Evolutionary conservation across 2,329 filamentous ascomycete species (phyloP).

Genomic region (Conoideocrella luteorostrata): DNA sequence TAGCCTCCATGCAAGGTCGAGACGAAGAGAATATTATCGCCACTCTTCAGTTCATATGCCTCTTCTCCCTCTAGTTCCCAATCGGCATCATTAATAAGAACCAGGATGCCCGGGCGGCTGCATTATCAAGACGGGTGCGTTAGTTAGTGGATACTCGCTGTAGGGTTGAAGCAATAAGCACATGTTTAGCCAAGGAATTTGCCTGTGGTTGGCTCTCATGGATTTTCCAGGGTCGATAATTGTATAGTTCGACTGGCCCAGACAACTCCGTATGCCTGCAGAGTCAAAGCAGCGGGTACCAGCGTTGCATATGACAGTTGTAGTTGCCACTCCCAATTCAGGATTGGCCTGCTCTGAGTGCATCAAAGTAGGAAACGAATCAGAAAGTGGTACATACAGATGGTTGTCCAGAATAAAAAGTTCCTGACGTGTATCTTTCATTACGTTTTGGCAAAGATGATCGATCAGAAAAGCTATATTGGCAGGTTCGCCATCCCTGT

Average conservation of each 20-base stretch:
- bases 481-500: slow-evolving; percentile 52
- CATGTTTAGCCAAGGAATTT: not conserved
- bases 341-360: not conserved
- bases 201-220: not conserved
- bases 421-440: slow-evolving; percentile 81
- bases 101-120: slow-evolving; percentile 90
- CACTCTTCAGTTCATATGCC: slow-evolving; percentile 71
- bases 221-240: not conserved
- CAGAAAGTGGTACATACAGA: slow-evolving; percentile 59
- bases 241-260: not conserved
- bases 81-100: slow-evolving; percentile 94
- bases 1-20: slow-evolving; percentile 93
- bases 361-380: slow-evolving; percentile 8
- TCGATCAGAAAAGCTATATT: slow-evolving; percentile 72
- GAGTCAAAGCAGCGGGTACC: not conserved
- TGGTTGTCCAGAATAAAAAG: slow-evolving; percentile 82
- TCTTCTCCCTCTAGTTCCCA: slow-evolving; percentile 98
- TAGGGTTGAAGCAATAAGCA: not conserved
- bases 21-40: slow-evolving; percentile 91
- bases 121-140: slow-evolving; percentile 7
- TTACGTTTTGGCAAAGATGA: slow-evolving; percentile 72
- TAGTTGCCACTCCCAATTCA: not conserved
- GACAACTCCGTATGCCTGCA: not conserved
- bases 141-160: slow-evolving; percentile 16
- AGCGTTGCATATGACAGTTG: not conserved